These are phyloP conservation scores for Lantana camara DNA, from an alignment of 257 asterid species.

Conservation along the genomic window DNA sequence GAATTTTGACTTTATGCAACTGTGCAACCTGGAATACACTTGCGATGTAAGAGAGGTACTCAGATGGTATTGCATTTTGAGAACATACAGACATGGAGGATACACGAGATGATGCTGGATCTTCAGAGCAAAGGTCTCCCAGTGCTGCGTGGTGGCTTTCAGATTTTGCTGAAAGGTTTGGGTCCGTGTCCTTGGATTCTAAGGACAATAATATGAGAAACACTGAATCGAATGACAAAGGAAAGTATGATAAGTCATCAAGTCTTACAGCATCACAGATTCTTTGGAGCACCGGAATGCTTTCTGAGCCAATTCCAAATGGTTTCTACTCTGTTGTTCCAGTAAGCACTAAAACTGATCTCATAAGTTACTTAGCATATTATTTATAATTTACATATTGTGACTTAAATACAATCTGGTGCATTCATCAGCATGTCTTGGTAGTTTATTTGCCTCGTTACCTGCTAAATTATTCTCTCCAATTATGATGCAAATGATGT, in stretches of 20 bases:
- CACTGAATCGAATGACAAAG: constrained; percentile 45
- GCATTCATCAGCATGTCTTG: not conserved
- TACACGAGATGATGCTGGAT: constrained; percentile 56
- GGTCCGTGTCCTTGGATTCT: constrained; percentile 73
- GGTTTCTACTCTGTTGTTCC: constrained; percentile 95
- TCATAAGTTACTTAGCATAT: constrained; percentile 18
- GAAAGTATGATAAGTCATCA: constrained; percentile 46
- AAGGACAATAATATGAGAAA: constrained; percentile 45
- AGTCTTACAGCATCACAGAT: constrained; percentile 74
- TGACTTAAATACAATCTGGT: constrained; percentile 6
- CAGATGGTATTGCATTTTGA: constrained; percentile 45
- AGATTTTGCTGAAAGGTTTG: constrained; percentile 68
- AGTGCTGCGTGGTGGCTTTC: constrained; percentile 72
- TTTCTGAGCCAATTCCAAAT: constrained; percentile 87
- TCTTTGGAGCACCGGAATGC: constrained; percentile 91
- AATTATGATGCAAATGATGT: constrained; percentile 11
- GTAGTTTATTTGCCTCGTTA: constrained; percentile 2
- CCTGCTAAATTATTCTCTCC: not conserved
- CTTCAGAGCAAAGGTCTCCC: constrained; percentile 61
- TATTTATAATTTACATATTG: not conserved
- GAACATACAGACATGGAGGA: constrained; percentile 59
- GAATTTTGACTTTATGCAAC: constrained; percentile 26
- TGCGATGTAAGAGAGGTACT: constrained; percentile 36
- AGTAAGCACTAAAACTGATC: constrained; percentile 56
- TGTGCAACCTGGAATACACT: constrained; percentile 28